A percentile compares a stretch with the other conserved stretches of the same genome.
Evolutionary conservation across 768 basidiomycete genomes (phyloP).

Genomic region (Kwoniella europaea): DNA sequence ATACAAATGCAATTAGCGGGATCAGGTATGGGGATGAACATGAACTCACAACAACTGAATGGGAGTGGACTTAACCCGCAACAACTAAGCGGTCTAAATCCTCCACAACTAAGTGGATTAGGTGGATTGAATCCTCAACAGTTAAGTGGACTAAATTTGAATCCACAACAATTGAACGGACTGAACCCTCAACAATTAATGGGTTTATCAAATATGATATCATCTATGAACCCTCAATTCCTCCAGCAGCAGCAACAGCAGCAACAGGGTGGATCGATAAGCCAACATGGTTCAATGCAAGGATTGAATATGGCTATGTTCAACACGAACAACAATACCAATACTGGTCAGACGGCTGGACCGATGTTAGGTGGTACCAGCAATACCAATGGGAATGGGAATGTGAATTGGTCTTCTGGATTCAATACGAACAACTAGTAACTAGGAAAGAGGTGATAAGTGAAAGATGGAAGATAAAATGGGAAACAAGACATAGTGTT

Average conservation of each 20-base stretch:
- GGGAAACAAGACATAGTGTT: too few species aligned
- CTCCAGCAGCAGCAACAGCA: constrained; percentile 6
- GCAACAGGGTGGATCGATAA: constrained; percentile 1
- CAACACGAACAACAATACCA: not conserved
- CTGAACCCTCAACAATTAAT: constrained; percentile 5
- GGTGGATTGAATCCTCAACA: not conserved
- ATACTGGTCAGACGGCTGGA: constrained; percentile 1
- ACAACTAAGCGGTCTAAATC: not conserved
- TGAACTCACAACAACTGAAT: not conserved
- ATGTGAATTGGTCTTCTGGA: constrained; percentile 4
- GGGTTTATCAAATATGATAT: constrained; percentile 9
- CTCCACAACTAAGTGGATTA: constrained; percentile 1
- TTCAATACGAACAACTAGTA: not conserved
- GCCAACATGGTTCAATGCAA: constrained; percentile 10
- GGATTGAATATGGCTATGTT: not conserved
- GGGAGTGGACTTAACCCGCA: not conserved
- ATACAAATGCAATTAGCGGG: not conserved
- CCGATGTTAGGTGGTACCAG: constrained; percentile 5
- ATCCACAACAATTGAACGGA: constrained; percentile 7
- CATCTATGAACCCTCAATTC: constrained; percentile 12
- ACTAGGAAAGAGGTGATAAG: not conserved
- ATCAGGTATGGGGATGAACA: not conserved
- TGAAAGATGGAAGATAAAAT: not conserved
- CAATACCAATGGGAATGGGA: not conserved
- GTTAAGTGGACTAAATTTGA: constrained; percentile 4